phyloP scores from a whole-genome alignment of 208 protist species.

The Crithidia mellificae region DNA sequence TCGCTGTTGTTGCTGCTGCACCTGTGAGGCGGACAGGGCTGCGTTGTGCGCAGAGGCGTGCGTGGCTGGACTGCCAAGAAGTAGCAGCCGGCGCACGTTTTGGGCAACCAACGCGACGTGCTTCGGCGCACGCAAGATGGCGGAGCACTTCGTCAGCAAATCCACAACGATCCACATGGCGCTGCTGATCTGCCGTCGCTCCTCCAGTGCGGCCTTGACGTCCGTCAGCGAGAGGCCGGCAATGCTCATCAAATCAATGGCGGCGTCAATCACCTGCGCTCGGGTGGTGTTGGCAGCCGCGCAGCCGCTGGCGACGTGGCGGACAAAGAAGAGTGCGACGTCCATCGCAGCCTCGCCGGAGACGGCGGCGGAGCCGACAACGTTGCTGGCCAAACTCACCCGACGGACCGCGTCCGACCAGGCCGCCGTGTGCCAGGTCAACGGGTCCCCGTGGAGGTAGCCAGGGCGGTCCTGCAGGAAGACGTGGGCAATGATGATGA shows the following conservation, averaged over 20 bases:
- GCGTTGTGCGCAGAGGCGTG: neutral
- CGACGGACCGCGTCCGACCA: slow-evolving; percentile 70
- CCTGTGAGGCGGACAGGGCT: neutral
- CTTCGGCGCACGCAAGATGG: slow-evolving; percentile 25
- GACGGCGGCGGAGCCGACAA: slow-evolving; percentile 32
- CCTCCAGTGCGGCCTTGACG: slow-evolving; percentile 26
- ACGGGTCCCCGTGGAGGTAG: slow-evolving; percentile 16
- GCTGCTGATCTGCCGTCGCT: slow-evolving; percentile 27
- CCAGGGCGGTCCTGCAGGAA: slow-evolving; percentile 29
- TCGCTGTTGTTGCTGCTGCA: slow-evolving; percentile 5
- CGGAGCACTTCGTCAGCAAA: slow-evolving; percentile 31
- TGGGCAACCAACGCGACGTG: slow-evolving; percentile 29
- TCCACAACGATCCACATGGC: slow-evolving; percentile 31
- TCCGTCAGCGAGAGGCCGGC: slow-evolving; percentile 12
- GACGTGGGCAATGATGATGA: slow-evolving; percentile 51
- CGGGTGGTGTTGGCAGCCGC: slow-evolving; percentile 15
- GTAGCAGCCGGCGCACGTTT: slow-evolving; percentile 19
- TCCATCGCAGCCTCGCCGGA: slow-evolving; percentile 44
- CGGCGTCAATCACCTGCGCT: slow-evolving; percentile 32
- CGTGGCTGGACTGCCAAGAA: slow-evolving; percentile 15
- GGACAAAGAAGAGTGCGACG: slow-evolving; percentile 35
- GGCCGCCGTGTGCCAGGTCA: slow-evolving; percentile 48
- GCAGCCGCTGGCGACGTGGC: slow-evolving; percentile 11
- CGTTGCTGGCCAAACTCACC: slow-evolving; percentile 49
- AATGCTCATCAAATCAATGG: slow-evolving; percentile 32